phyloP scores from a whole-genome alignment of 1,139 yeast genomes.

The Magnusiomyces suaveolens region DNA sequence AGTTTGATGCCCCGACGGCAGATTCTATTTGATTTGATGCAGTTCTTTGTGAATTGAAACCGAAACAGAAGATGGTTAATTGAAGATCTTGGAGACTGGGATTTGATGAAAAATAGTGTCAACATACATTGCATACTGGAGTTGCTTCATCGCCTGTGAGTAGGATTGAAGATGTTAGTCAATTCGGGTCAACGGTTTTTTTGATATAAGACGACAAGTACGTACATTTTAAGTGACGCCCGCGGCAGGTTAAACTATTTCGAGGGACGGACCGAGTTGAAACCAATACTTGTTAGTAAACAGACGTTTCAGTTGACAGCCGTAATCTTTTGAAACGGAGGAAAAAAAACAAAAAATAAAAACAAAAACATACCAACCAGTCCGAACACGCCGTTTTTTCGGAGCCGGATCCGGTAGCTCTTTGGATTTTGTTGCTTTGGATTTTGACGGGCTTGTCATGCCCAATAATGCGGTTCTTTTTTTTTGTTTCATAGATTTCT shows the following conservation, averaged over 20 bases:
- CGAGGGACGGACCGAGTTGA: too few relatives aligned
- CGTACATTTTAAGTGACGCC: conserved; percentile 16
- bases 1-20: conserved; percentile 16
- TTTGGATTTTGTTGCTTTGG: neutral
- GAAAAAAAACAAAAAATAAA: neutral
- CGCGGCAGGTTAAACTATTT: conserved; percentile 16
- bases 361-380: conserved; percentile 4
- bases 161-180: too few relatives aligned
- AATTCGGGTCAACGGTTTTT: neutral
- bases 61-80: neutral
- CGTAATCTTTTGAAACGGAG: neutral
- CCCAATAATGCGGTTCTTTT: too few relatives aligned
- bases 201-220: neutral
- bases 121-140: conserved; percentile 13
- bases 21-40: conserved; percentile 13
- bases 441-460: neutral
- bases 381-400: conserved; percentile 14
- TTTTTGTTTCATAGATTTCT: too few relatives aligned
- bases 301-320: neutral
- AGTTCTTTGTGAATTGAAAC: too few relatives aligned
- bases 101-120: neutral
- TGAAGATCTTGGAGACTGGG: neutral
- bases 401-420: neutral
- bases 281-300: neutral
- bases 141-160: conserved; percentile 13